Evolutionary conservation across 176 grass and related monocot species (phyloP), one percentile per base, ranked within the genome.

Genomic region (Cenchrus purpureus): DNA sequence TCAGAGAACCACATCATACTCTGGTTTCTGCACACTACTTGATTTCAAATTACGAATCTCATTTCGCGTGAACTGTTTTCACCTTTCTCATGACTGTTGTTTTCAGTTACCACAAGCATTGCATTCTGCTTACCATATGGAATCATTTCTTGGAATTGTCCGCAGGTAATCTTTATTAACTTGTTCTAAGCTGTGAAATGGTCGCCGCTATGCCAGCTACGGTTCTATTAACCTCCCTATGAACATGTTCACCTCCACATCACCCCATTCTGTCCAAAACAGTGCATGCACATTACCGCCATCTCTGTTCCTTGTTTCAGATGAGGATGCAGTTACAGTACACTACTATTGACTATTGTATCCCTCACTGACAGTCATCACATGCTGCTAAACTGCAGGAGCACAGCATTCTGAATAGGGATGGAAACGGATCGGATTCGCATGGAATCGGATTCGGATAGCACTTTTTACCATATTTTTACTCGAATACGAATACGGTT

Each of bases 301-400:
- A 49, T 71, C 74, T 19, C 13, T 84, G 81, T 29, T 65, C 37
- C 58, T 65, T 40, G 32, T 57, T 83, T 65, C n/a, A 77, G 51
- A 55, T 20, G 15, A 28, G 13, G 52, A 63, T 71, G 76, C 0
- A 22, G 64, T 67, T 56, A 68, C 48, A 71, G n/a, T 62, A 6
- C 48, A 71, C 15, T 53, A 6, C 53, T 48, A 46, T 51, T 46
- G 45, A 46, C 5, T 46, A 46, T n/a, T 28, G 79, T 46, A 60
- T 50, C 63, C 45, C 65, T 42, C 14, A 20, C 70, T 67, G 69
- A 66, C 60, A 80, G 44, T 29, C 20, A 61, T 53, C 61, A 44
- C 70, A 49, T 85, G 69, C 16, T 85, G 14, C 49, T 62, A 44
- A 44, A 52, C 68, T n/a, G 48, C 87, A 76, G 37, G 37, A 40